Evolutionary conservation across 1,284 basidiomycete species (phyloP).

Genomic region (Athelia psychrophila): DNA sequence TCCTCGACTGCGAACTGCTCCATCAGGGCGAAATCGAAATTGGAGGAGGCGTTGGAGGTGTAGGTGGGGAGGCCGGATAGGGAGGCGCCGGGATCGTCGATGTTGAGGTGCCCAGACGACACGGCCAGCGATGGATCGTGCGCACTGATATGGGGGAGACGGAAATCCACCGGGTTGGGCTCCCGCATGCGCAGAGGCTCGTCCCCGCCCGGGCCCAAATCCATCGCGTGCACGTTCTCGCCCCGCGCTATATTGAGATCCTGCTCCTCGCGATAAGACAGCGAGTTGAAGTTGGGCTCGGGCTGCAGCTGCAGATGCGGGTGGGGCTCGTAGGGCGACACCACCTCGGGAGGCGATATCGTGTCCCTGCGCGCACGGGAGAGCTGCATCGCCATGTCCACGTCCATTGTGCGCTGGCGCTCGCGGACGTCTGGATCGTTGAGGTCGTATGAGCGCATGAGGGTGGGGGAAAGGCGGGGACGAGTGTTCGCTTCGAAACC

Average conservation of each 20-base stretch:
- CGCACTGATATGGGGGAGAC: slow-evolving; percentile 34
- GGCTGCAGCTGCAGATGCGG: slow-evolving; percentile 13
- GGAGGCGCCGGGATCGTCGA: slow-evolving; percentile 29
- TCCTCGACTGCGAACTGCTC: slow-evolving; percentile 81
- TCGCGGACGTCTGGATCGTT: slow-evolving; percentile 71
- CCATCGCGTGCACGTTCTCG: slow-evolving; percentile 21
- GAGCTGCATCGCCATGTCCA: slow-evolving; percentile 81
- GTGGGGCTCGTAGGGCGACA: slow-evolving; percentile 21
- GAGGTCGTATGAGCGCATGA: slow-evolving; percentile 58
- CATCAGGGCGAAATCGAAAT: slow-evolving; percentile 79
- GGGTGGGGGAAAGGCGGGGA: slow-evolving; percentile 61
- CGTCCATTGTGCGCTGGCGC: slow-evolving; percentile 82
- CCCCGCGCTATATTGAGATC: slow-evolving; percentile 42
- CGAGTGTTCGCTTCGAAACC: slow-evolving; percentile 38
- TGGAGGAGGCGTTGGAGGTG: slow-evolving; percentile 47
- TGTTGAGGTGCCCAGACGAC: slow-evolving; percentile 12
- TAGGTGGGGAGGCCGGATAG: slow-evolving; percentile 59
- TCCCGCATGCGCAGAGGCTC: slow-evolving; percentile 15
- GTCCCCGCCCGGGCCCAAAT: slow-evolving; percentile 18
- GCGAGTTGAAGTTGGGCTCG: slow-evolving; percentile 28
- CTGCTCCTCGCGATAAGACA: slow-evolving; percentile 44
- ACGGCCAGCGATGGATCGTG: slow-evolving; percentile 51
- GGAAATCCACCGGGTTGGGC: slow-evolving; percentile 21
- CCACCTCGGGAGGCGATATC: slow-evolving; percentile 33
- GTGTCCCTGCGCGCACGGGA: slow-evolving; percentile 72